phyloP scores from a whole-genome alignment of 805 yeast species.

The Yarrowia sp. region DNA sequence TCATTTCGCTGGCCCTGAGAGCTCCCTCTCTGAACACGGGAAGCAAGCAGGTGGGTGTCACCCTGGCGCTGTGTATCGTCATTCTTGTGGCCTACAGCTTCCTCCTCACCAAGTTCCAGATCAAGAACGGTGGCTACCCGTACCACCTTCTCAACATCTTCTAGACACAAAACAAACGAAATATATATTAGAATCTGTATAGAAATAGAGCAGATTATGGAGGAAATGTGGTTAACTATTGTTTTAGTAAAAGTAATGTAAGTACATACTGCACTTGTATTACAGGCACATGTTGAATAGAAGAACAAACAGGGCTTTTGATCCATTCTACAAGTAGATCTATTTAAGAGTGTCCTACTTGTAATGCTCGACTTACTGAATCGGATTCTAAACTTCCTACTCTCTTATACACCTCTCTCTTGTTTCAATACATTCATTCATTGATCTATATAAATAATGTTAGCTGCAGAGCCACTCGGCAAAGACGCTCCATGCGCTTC shows the following conservation, averaged over 20 bases:
- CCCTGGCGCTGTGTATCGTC: constrained; percentile 54
- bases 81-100: constrained; percentile 68
- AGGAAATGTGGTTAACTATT: no score
- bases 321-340: no score
- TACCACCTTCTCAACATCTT: constrained; percentile 58
- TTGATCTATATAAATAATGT: constrained; percentile 38
- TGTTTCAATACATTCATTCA: not conserved
- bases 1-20: constrained; percentile 64
- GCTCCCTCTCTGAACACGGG: constrained; percentile 59
- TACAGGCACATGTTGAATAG: no score
- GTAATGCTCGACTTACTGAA: no score
- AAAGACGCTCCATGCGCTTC: constrained; percentile 83
- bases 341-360: no score
- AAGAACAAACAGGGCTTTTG: no score
- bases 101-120: constrained; percentile 67
- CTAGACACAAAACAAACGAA: constrained; percentile 37
- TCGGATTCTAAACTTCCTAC: no score
- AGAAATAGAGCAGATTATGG: constrained; percentile 22
- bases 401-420: no score
- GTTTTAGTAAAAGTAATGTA: no score
- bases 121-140: constrained; percentile 82
- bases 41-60: constrained; percentile 58
- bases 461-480: constrained; percentile 83
- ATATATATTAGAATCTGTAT: constrained; percentile 32
- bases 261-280: no score